Percentiles rank a stretch among this genome's conserved stretches.
Evolutionary conservation across 2,329 filamentous ascomycete genomes (phyloP).

Genomic region (Zalaria sp.): DNA sequence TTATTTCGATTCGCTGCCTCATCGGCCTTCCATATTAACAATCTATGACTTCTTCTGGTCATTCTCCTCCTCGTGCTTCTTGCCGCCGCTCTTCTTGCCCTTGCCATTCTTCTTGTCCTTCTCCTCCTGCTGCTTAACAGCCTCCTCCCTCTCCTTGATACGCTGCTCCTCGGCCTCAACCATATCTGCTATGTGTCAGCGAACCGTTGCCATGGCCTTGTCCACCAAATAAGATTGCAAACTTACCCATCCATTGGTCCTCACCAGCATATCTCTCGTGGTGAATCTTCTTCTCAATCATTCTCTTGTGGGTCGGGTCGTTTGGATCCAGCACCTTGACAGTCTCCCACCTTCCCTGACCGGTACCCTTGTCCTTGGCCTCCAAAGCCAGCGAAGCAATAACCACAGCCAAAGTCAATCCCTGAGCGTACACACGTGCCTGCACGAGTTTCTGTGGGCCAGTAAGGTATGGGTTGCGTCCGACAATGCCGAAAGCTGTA

Average conservation of each 20-base stretch:
- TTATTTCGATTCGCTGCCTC: no score
- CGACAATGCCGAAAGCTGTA: slow-evolving; percentile 59
- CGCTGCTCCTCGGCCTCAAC: slow-evolving; percentile 62
- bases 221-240: background rate
- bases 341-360: slow-evolving; percentile 70
- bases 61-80: slow-evolving; percentile 6
- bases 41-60: slow-evolving; percentile 35
- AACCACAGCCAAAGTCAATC: slow-evolving; percentile 70
- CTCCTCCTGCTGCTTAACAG: slow-evolving; percentile 15
- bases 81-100: slow-evolving; percentile 4
- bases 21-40: no score
- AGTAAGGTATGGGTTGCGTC: slow-evolving; percentile 60
- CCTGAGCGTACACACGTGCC: slow-evolving; percentile 88
- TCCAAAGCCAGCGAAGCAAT: slow-evolving; percentile 74
- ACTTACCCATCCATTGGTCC: slow-evolving; percentile 80
- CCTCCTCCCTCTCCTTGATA: slow-evolving; percentile 35
- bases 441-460: slow-evolving; percentile 82
- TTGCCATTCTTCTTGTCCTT: slow-evolving; percentile 6
- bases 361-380: slow-evolving; percentile 61
- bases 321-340: slow-evolving; percentile 66
- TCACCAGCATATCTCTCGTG: slow-evolving; percentile 78
- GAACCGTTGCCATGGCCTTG: background rate
- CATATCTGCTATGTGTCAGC: slow-evolving; percentile 45
- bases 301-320: slow-evolving; percentile 67
- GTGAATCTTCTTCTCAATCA: slow-evolving; percentile 78